Evolutionary conservation across 345 rosid species (phyloP).

Genomic region (Rhodamnia argentea): DNA sequence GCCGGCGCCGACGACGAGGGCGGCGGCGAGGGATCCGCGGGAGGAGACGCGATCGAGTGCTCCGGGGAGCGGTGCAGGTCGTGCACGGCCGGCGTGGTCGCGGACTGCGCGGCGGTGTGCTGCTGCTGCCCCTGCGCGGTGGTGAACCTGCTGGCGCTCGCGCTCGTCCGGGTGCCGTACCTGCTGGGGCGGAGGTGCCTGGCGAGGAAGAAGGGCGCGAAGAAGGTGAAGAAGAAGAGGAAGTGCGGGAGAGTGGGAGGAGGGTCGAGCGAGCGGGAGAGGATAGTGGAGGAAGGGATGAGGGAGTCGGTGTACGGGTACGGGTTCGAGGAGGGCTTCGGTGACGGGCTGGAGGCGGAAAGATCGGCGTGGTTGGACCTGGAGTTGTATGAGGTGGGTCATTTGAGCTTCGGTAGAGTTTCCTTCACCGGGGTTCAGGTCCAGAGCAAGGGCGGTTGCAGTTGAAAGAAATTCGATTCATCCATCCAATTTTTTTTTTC

Average conservation of each 20-base stretch:
- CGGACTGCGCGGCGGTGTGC: constrained; percentile 81
- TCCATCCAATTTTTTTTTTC: not conserved
- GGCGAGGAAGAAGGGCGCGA: constrained; percentile 23
- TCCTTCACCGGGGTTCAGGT: constrained; percentile 43
- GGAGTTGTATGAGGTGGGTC: constrained; percentile 69
- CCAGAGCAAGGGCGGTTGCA: not conserved
- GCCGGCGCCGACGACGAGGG: not conserved
- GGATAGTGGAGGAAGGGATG: constrained; percentile 19
- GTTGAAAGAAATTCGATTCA: not conserved
- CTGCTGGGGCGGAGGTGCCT: constrained; percentile 53
- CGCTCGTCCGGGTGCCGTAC: constrained; percentile 69
- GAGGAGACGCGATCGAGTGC: constrained; percentile 12
- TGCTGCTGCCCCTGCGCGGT: constrained; percentile 90
- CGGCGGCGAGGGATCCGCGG: not conserved
- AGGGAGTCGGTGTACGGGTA: constrained; percentile 2
- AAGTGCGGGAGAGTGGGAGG: constrained; percentile 17
- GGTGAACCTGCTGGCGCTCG: constrained; percentile 49
- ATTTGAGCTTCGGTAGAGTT: constrained; percentile 87
- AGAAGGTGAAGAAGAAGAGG: constrained; percentile 12
- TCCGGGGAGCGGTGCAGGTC: constrained; percentile 60
- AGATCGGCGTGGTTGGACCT: constrained; percentile 50
- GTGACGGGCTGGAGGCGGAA: constrained; percentile 32
- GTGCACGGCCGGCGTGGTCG: constrained; percentile 58
- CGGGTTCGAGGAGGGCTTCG: constrained; percentile 4
- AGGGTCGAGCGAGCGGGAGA: constrained; percentile 3